phyloP scores from a whole-genome alignment of 768 basidiomycete genomes.

The Podaxis carcinomalis region DNA sequence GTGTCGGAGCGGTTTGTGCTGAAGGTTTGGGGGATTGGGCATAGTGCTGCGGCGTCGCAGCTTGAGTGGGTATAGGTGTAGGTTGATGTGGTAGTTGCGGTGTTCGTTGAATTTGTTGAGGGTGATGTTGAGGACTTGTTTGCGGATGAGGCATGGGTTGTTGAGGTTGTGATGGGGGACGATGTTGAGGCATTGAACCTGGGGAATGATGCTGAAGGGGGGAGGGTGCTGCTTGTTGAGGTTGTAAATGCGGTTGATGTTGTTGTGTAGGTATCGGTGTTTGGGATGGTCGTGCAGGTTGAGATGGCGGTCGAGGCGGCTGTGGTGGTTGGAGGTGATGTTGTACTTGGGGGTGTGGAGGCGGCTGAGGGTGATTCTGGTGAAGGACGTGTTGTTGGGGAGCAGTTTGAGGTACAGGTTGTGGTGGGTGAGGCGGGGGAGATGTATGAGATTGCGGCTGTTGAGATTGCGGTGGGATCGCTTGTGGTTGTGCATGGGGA shows the following conservation, averaged over 20 bases:
- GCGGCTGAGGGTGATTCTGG: constrained; percentile 9
- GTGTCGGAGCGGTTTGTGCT: constrained; percentile 3
- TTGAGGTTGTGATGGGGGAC: neutral
- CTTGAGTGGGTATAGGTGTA: constrained; percentile 9
- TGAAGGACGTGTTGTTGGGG: neutral
- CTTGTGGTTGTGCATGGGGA: neutral
- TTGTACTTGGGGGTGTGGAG: constrained; percentile 15
- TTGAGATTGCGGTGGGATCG: constrained; percentile 1
- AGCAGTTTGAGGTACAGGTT: neutral
- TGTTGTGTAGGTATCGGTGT: constrained; percentile 12
- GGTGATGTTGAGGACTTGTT: constrained; percentile 15
- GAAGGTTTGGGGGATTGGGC: constrained; percentile 17
- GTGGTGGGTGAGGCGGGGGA: constrained; percentile 14
- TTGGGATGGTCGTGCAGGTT: constrained; percentile 10
- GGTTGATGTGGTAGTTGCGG: neutral
- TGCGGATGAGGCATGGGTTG: constrained; percentile 11
- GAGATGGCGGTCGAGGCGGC: constrained; percentile 8
- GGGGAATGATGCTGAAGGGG: constrained; percentile 10
- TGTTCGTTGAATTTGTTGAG: constrained; percentile 6
- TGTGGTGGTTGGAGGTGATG: constrained; percentile 16
- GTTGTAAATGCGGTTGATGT: constrained; percentile 12
- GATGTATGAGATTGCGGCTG: constrained; percentile 5
- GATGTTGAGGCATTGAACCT: constrained; percentile 4
- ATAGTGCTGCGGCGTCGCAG: constrained; percentile 12
- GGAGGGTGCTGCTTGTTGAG: constrained; percentile 5